phyloP scores from a whole-genome alignment of 768 basidiomycete species.

The Boletus reticulatus region DNA sequence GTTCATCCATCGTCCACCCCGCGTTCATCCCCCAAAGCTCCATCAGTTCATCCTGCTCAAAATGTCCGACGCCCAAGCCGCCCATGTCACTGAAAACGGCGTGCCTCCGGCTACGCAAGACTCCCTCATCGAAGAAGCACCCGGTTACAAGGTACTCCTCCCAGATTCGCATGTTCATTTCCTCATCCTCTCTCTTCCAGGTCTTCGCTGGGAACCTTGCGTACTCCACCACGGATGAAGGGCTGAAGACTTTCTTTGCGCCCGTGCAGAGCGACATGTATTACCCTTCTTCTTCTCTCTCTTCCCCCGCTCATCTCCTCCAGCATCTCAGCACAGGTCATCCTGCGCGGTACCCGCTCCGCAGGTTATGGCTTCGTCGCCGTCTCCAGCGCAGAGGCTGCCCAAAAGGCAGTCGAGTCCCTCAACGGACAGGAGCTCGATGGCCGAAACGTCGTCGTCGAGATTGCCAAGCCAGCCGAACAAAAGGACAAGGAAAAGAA shows the following conservation, averaged over 20 bases:
- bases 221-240: constrained; percentile 91
- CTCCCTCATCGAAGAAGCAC: constrained; percentile 61
- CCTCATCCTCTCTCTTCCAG: constrained; percentile 37
- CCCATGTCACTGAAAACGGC: constrained; percentile 80
- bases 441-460: constrained; percentile 84
- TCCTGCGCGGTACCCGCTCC: constrained; percentile 79
- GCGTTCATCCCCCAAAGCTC: constrained; percentile 34
- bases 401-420: constrained; percentile 78
- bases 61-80: constrained; percentile 93
- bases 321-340: constrained; percentile 83
- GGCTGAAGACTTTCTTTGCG: constrained; percentile 92
- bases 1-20: constrained; percentile 70
- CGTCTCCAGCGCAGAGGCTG: constrained; percentile 75
- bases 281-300: constrained; percentile 32
- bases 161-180: constrained; percentile 15
- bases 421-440: constrained; percentile 90
- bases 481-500: constrained; percentile 79
- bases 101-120: constrained; percentile 78
- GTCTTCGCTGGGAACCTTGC: constrained; percentile 96
- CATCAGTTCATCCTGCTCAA: constrained; percentile 55
- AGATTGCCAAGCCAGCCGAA: constrained; percentile 89
- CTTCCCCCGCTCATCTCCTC: constrained; percentile 12
- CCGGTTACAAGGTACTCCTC: constrained; percentile 70
- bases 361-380: constrained; percentile 95
- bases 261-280: constrained; percentile 87